phyloP scores from a whole-genome alignment of 768 basidiomycete species.

The Bullera alba region DNA sequence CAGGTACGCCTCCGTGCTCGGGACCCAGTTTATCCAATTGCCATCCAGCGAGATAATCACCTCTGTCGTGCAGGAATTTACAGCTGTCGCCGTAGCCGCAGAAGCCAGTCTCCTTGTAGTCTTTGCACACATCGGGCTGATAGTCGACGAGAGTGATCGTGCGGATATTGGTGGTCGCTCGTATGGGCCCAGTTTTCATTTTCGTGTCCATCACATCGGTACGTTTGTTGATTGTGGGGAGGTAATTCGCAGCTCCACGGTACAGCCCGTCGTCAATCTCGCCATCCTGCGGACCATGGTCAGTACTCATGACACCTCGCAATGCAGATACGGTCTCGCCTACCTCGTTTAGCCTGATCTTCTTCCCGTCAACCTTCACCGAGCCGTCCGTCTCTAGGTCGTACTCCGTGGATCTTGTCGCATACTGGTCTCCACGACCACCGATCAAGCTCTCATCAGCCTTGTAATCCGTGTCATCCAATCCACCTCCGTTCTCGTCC shows the following conservation, averaged over 20 bases:
- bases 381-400: conserved; percentile 76
- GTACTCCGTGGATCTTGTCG: conserved; percentile 59
- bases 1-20: conserved; percentile 43
- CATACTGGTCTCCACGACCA: conserved; percentile 64
- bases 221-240: conserved; percentile 68
- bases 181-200: conserved; percentile 67
- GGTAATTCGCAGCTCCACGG: conserved; percentile 73
- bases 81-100: conserved; percentile 99
- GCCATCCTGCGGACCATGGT: conserved; percentile 51
- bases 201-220: conserved; percentile 78
- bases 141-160: conserved; percentile 95
- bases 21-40: conserved; percentile 91
- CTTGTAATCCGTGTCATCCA: conserved; percentile 54
- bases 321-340: conserved; percentile 1
- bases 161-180: conserved; percentile 67
- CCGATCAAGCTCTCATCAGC: conserved; percentile 48
- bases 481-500: conserved; percentile 48
- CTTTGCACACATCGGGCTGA: conserved; percentile 98
- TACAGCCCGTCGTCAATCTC: conserved; percentile 77
- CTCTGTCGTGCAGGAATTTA: conserved; percentile 97
- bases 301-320: neutral
- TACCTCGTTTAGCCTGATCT: conserved; percentile 54
- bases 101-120: conserved; percentile 99
- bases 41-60: conserved; percentile 88
- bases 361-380: conserved; percentile 67